phyloP scores from a whole-genome alignment of 805 yeast genomes.

The Candida ficus region DNA sequence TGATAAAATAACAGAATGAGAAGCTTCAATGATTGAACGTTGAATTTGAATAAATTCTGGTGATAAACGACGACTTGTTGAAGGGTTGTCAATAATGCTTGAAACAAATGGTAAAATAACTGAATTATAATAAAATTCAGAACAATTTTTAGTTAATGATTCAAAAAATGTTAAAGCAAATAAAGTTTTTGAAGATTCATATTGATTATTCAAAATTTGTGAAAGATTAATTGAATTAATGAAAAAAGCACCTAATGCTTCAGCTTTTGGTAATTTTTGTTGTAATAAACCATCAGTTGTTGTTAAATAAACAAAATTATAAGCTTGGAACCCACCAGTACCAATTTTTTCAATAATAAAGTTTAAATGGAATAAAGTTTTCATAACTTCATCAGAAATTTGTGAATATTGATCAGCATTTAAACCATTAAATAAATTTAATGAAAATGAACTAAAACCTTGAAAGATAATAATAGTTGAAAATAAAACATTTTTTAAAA shows the following conservation, averaged over 20 bases:
- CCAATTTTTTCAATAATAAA: constrained; percentile 51
- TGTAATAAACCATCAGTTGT: constrained; percentile 37
- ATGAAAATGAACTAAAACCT: constrained; percentile 37
- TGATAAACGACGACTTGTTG: constrained; percentile 5
- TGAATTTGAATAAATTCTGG: constrained; percentile 10
- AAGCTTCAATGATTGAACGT: constrained; percentile 46
- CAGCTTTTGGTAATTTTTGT: constrained; percentile 24
- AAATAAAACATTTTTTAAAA: constrained; percentile 39
- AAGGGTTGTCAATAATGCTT: constrained; percentile 14
- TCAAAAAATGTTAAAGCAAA: constrained; percentile 29
- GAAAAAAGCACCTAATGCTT: constrained; percentile 27
- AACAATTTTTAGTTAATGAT: constrained; percentile 26
- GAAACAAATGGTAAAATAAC: constrained; percentile 26
- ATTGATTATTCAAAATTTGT: constrained; percentile 14
- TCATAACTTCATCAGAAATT: constrained; percentile 30
- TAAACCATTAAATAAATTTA: constrained; percentile 23
- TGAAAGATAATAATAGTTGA: constrained; percentile 46
- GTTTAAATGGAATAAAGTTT: constrained; percentile 38
- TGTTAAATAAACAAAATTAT: constrained; percentile 52
- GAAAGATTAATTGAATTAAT: constrained; percentile 21
- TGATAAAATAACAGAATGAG: constrained; percentile 55
- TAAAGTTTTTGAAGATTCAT: constrained; percentile 25
- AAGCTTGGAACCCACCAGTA: constrained; percentile 59
- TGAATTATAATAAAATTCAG: constrained; percentile 32
- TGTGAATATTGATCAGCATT: constrained; percentile 13